phyloP scores from a whole-genome alignment of 1,284 basidiomycete species.

The Xerocomus nothofagi region DNA sequence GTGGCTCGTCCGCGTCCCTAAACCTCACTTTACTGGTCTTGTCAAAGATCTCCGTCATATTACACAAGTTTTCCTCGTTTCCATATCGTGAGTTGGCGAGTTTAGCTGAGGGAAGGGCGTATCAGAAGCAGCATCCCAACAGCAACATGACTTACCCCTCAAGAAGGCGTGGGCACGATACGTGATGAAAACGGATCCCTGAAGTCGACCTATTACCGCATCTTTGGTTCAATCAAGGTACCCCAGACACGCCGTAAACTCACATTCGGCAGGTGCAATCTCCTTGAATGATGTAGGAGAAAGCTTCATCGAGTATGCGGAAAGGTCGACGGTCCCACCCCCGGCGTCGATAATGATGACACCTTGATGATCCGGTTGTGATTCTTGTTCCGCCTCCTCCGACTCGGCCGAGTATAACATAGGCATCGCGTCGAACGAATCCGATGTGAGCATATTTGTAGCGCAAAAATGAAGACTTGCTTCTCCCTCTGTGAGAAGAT shows the following conservation, averaged over 20 bases:
- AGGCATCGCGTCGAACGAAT: constrained; percentile 29
- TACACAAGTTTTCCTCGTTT: constrained; percentile 33
- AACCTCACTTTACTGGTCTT: constrained; percentile 49
- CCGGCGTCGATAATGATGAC: constrained; percentile 56
- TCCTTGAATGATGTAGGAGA: constrained; percentile 35
- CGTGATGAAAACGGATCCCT: constrained; percentile 42
- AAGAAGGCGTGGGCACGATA: constrained; percentile 39
- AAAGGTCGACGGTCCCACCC: constrained; percentile 54
- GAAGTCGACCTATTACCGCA: constrained; percentile 26
- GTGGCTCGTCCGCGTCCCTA: constrained; percentile 38
- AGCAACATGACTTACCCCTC: constrained; percentile 34
- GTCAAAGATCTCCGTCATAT: constrained; percentile 47
- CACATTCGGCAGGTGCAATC: constrained; percentile 39
- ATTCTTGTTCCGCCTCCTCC: constrained; percentile 7
- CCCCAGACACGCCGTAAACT: constrained; percentile 3
- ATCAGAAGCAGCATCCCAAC: constrained; percentile 8
- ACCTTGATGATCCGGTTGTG: constrained; percentile 26
- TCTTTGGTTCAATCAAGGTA: neutral
- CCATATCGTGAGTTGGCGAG: constrained; percentile 32
- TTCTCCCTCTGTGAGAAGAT: constrained; percentile 51
- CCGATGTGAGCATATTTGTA: constrained; percentile 34
- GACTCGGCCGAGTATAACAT: constrained; percentile 15
- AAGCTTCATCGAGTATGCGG: constrained; percentile 40
- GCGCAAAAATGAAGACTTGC: constrained; percentile 49
- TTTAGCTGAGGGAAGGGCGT: constrained; percentile 30